phyloP scores from a whole-genome alignment of 2,329 filamentous ascomycete species.

The Thermochaetoides dissita region DNA sequence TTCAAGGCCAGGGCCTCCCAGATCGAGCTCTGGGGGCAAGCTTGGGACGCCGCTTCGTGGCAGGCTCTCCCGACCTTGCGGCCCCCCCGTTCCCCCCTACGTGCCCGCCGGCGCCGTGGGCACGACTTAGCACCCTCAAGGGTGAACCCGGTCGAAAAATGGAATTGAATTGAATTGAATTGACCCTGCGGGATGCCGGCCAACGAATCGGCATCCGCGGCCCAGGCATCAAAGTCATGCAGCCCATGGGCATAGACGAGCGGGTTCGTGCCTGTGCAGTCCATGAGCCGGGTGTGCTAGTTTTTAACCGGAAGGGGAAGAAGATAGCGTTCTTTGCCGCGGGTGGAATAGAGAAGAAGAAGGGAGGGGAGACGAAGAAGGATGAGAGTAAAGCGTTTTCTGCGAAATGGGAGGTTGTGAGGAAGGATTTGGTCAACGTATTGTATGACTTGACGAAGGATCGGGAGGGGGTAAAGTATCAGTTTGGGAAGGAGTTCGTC shows the following conservation, averaged over 20 bases:
- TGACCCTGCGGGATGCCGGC: conserved; percentile 24
- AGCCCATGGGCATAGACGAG: conserved; percentile 26
- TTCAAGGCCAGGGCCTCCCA: no score
- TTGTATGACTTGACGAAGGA: conserved; percentile 28
- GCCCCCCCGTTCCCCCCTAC: no score
- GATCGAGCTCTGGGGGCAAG: no score
- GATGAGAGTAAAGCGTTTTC: conserved; percentile 21
- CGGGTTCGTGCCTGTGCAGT: conserved; percentile 25
- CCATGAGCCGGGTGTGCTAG: conserved; percentile 31
- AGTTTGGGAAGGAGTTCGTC: conserved; percentile 17
- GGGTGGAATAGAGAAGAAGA: conserved; percentile 24
- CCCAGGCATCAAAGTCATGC: conserved; percentile 25
- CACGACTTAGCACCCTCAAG: no score
- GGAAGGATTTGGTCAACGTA: conserved; percentile 38
- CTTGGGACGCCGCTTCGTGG: no score
- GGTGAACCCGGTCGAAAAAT: no score
- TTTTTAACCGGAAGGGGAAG: conserved; percentile 29
- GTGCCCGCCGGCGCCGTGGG: no score
- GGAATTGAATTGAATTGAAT: no score
- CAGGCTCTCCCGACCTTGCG: no score
- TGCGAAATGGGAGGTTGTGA: conserved; percentile 46
- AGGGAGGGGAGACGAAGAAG: conserved; percentile 23
- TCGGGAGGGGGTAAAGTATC: conserved; percentile 13
- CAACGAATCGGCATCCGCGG: conserved; percentile 33
- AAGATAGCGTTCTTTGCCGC: conserved; percentile 24